Evolutionary conservation across 495 filamentous ascomycete species (phyloP), one percentile per base, ranked within the genome.

Genomic region (Lasiosphaeria miniovina): DNA sequence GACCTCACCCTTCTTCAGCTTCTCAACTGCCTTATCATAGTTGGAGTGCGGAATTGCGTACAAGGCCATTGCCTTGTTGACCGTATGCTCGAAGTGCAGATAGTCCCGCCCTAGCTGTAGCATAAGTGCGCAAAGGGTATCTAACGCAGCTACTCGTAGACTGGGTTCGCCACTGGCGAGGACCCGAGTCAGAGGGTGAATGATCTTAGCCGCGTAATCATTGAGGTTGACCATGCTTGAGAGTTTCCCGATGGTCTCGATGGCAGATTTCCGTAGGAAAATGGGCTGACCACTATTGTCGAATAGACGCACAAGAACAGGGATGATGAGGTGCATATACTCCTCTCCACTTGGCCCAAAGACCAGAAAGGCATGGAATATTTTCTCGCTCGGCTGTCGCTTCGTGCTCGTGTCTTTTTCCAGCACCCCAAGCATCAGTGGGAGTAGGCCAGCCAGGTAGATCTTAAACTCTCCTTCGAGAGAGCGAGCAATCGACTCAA

Each of bases 311-410:
- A 99, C 90, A 60, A 99, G 89, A n/a, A 93, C 88, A 7, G 94
- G 94, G 40, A 99, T 92, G 63, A 99, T 98, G 35, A 99, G 81
- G 72, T 98, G 94, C 94, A 99, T 98, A 73, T 98, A 97, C 70
- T 97, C 93, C 70, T 98, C 94, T 14, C 87, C 89, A 67, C 91
- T 96, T 12, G 91, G 86, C n/a, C 95, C 94, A 71, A 99, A 97
- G 0, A 99, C 88, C 43, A 98, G 77, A 67, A 99, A 94, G 3
- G 93, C 90, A 72, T 98, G 95, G 11, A 99, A 80, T 15, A 98
- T 90, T 64, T 88, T 91, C 71, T 96, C 91, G 0, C 90, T 93
- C 11, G 93, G 87, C 51, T 84, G 82, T 17, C 89, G 78, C 64
- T 87, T 88, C 3, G 80, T 80, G 6, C 86, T 85, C n/a, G 72